Evolutionary conservation across 805 yeast species (phyloP), one percentile per base, ranked within the genome.

Genomic region (Nakazawaea anatomiae): DNA sequence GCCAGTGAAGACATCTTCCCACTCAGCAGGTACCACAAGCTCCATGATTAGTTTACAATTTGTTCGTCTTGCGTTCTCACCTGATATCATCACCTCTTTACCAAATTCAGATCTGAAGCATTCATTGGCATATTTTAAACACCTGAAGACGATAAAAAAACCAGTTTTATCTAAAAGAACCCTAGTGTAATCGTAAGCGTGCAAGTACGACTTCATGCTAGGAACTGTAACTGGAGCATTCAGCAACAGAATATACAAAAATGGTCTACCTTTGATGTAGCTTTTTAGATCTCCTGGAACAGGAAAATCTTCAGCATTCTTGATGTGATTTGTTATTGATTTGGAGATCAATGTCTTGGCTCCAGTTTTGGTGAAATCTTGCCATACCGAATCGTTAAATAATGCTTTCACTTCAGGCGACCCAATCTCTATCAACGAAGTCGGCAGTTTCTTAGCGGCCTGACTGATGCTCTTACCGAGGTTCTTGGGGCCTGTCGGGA

Each of bases 61-160:
- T 44, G 66, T 25, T 11, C 44, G 35, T 42, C 43, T 50, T n/a
- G 30, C 9, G 8, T 30, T 31, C 12, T 38, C 46, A 11, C 42
- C 42, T 1, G 32, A 66, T 32, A 82, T 70, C 31, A 69, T 67
- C 25, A 71, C 64, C 31, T 49, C 52, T 27, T 44, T 49, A 0
- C 88, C 87, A 64, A 86, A 87, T 63, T 81, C 85, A 38, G 72
- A 68, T 31, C 73, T 70, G 58, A 76, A 85, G 56, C 89, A 85
- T 34, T 72, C 64, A 54, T 77, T 76, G 32, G 88, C 85, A 54
- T 83, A 87, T 36, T 66, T 66, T 11, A 75, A 64, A 14, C 76
- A 72, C 57, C 82, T 81, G 65, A 89, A 89, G 1, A 87, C 82
- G 39, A 89, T 71, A 58, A 77, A 89, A 57, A 85, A 84, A 0